Evolutionary conservation across 2,329 filamentous ascomycete genomes (phyloP).

Genomic region (Graphiopsis chlorocephala): DNA sequence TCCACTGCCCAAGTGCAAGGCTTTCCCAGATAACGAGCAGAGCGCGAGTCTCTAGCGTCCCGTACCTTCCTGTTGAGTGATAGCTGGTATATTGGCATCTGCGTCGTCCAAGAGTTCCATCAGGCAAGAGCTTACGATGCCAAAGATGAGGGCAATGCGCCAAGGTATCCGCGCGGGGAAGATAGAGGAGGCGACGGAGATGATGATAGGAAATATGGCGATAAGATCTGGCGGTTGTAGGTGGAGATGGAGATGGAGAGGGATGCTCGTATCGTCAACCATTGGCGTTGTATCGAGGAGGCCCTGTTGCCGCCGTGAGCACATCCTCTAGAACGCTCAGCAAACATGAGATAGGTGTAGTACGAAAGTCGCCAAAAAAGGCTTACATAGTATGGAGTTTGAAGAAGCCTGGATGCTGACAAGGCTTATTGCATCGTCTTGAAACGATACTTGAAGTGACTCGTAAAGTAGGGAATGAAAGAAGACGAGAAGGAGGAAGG

Average conservation of each 20-base stretch:
- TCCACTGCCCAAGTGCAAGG: not conserved
- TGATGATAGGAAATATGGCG: not conserved
- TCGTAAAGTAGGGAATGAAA: not conserved
- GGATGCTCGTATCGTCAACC: not conserved
- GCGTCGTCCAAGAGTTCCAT: not conserved
- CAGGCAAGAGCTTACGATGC: not conserved
- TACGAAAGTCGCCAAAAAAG: too few relatives aligned
- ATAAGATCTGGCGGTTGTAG: not conserved
- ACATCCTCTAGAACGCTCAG: not conserved
- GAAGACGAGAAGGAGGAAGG: not conserved
- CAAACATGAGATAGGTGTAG: not conserved
- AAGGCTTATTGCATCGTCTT: not conserved
- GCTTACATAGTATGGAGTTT: not conserved
- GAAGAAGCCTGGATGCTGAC: not conserved
- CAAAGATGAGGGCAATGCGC: not conserved
- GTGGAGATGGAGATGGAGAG: not conserved
- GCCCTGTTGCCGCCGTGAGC: not conserved
- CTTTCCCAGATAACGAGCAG: not conserved
- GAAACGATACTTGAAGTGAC: not conserved
- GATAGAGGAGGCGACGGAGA: not conserved
- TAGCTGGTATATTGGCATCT: slow-evolving; percentile 1
- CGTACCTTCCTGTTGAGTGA: not conserved
- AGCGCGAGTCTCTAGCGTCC: not conserved
- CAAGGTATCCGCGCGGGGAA: not conserved
- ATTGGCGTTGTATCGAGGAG: not conserved